Evolutionary conservation across 176 grass and related monocot species (phyloP).

Genomic region (Poa pratensis): DNA sequence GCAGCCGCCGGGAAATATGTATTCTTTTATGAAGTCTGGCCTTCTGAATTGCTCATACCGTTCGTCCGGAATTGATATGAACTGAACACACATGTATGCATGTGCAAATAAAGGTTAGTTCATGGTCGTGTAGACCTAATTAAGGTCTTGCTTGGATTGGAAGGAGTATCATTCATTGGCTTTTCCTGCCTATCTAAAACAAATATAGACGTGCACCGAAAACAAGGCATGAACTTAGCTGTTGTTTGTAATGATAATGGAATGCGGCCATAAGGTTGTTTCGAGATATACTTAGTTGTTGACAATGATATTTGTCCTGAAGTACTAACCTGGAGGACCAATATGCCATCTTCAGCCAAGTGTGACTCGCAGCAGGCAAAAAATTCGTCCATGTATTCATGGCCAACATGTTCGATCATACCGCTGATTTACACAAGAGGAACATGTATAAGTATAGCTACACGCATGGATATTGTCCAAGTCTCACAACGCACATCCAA

Average conservation of each 20-base stretch:
- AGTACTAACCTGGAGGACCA: conserved; percentile 21
- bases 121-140: not conserved
- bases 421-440: not conserved
- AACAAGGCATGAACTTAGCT: not conserved
- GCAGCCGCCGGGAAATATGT: conserved; percentile 15
- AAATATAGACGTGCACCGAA: not conserved
- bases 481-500: not conserved
- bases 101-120: conserved; percentile 17
- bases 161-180: not conserved
- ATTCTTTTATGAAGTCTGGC: conserved; percentile 16
- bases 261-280: too few species aligned
- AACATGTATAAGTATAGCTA: not conserved
- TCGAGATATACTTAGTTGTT: not conserved
- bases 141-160: conserved; percentile 10
- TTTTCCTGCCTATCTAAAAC: not conserved
- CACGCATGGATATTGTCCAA: not conserved
- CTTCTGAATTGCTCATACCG: conserved; percentile 4
- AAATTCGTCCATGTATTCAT: not conserved
- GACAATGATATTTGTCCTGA: not conserved
- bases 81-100: conserved; percentile 4
- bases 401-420: conserved; percentile 21
- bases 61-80: conserved; percentile 12
- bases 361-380: not conserved
- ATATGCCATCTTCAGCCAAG: conserved; percentile 26
- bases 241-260: too few species aligned